These are phyloP conservation scores for Ceratocystis huliohia DNA, from an alignment of 2,329 filamentous ascomycete genomes.

Conservation along the genomic window DNA sequence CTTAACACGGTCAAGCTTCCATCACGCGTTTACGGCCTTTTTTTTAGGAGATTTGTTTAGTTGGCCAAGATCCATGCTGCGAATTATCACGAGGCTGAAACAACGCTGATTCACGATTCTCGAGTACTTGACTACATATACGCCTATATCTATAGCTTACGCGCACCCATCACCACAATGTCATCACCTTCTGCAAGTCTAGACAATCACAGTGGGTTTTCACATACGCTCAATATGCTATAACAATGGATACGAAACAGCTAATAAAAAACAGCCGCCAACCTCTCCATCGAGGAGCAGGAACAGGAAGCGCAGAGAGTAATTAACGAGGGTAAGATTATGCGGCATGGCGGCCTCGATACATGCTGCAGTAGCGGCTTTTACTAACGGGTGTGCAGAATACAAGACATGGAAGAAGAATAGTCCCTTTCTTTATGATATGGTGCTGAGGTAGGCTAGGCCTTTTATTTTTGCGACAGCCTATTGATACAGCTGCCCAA, in stretches of 20 bases:
- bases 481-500: background rate
- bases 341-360: background rate
- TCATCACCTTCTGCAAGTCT: constrained; percentile 15
- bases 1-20: constrained; percentile 4
- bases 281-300: constrained; percentile 48
- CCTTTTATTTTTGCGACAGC: background rate
- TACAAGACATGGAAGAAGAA: constrained; percentile 99
- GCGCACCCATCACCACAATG: background rate
- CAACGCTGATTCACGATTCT: background rate
- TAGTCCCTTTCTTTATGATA: constrained; percentile 92
- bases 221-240: background rate
- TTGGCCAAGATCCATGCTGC: background rate
- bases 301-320: constrained; percentile 67
- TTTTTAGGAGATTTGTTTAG: background rate
- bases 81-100: constrained; percentile 3
- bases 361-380: background rate
- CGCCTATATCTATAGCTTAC: background rate
- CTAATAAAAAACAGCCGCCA: constrained; percentile 21
- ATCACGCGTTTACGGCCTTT: background rate
- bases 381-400: constrained; percentile 40
- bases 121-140: background rate
- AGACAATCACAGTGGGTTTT: constrained; percentile 17
- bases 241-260: background rate
- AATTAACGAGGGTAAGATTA: constrained; percentile 68
- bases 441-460: constrained; percentile 61